Evolutionary conservation across 2,329 filamentous ascomycete species (phyloP).

Genomic region (Didymella exigua): DNA sequence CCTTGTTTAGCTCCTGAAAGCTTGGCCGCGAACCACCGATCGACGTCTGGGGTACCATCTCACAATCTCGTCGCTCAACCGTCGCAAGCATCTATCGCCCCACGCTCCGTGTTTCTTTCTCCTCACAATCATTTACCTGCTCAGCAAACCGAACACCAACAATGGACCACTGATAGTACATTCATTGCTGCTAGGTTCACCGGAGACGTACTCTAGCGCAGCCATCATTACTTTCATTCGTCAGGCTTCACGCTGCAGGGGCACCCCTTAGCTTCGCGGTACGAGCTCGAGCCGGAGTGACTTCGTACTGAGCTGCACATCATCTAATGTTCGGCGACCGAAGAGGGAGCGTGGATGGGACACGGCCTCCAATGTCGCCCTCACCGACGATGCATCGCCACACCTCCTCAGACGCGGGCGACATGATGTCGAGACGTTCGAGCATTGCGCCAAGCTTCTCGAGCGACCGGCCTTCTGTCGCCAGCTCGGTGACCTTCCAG

Average conservation of each 20-base stretch:
- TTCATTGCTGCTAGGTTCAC: slow-evolving; percentile 5
- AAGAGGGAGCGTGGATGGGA: slow-evolving; percentile 14
- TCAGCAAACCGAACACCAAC: neutral
- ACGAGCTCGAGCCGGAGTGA: slow-evolving; percentile 16
- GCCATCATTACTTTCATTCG: slow-evolving; percentile 20
- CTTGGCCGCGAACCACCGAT: slow-evolving; percentile 16
- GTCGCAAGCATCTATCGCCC: slow-evolving; percentile 4
- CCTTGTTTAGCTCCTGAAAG: slow-evolving; percentile 12
- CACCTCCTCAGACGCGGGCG: slow-evolving; percentile 42
- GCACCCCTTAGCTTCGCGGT: slow-evolving; percentile 21
- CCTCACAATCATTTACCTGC: slow-evolving; percentile 8
- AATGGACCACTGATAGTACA: slow-evolving; percentile 18
- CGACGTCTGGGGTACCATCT: slow-evolving; percentile 15
- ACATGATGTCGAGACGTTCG: slow-evolving; percentile 44
- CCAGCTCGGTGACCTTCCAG: slow-evolving; percentile 57
- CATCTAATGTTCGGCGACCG: slow-evolving; percentile 6
- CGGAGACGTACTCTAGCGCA: slow-evolving; percentile 18
- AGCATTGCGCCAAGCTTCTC: slow-evolving; percentile 63
- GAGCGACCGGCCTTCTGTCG: slow-evolving; percentile 71
- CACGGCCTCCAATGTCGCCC: slow-evolving; percentile 4
- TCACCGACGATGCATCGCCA: slow-evolving; percentile 41
- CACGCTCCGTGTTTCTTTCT: slow-evolving; percentile 6
- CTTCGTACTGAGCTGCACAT: slow-evolving; percentile 15
- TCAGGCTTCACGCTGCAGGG: slow-evolving; percentile 23
- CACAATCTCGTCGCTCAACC: slow-evolving; percentile 17